Base-by-base conservation (phyloP, 148 eudicot species). In the Fagopyrum esculentum region DNA sequence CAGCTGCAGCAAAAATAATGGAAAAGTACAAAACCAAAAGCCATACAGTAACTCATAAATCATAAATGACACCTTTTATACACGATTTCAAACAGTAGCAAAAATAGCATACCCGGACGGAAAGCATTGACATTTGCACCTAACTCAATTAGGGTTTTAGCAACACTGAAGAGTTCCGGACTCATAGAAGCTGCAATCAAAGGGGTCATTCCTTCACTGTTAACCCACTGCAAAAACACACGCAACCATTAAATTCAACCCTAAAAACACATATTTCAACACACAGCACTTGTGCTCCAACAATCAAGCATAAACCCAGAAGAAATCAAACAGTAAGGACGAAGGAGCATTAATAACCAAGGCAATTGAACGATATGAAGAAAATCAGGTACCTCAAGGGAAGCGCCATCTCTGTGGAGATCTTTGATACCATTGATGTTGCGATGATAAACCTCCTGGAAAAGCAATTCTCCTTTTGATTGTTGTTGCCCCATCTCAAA, bases 401-500 rank as follows among this genome's bases (percentile, higher is more conserved):
- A 74, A 22, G 85, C 88, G 47, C 89, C 89, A 50, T 86, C 78
- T 43, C 75, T 73, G 79, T 73, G 77, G 51, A 84, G 89, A 77
- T 82, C 61, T 69, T 80, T 80, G 49, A 88, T 79, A 40, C 84
- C 88, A 45, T 78, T 77, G 66, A 83, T 57, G 74, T 86, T 81
- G 54, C 82, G 85, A 71, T 71, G 66, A 55, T 76, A 9, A 22
- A 81, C 88, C 43, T 78, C 72, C 73, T 86, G 79, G 22, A 81
- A 82, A 16, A 88, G 61, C 78, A 83, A 73, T 73, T 75, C 78
- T 3, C 85, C 89, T 68, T 82, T 84, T 3, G 89, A 86, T 78
- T 84, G 88, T 73, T 83, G 81, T 76, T 84, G 92, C 66, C 92
- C 92, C 92, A 88, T 88, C 74, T 66, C 17, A 43, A 66, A 66